Evolutionary conservation across 805 yeast genomes (phyloP).

Genomic region (Tetrapisispora iriomotensis): DNA sequence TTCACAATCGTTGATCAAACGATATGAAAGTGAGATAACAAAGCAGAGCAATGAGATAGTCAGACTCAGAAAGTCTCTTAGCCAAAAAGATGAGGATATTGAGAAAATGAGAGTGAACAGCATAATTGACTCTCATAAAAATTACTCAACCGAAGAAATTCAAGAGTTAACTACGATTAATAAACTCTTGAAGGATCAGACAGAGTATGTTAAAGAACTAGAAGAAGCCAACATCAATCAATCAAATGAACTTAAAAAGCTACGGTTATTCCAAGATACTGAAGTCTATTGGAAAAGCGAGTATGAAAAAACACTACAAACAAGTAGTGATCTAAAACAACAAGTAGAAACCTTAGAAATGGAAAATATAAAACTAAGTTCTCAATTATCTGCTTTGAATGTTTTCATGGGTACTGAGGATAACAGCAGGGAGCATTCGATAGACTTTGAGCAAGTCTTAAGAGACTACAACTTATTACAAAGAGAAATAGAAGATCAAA

Average conservation of each 20-base stretch:
- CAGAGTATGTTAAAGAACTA: constrained; percentile 35
- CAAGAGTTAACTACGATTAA: constrained; percentile 29
- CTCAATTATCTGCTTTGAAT: constrained; percentile 40
- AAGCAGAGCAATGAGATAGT: constrained; percentile 16
- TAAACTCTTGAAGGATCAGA: constrained; percentile 33
- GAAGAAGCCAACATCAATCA: constrained; percentile 47
- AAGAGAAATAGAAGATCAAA: constrained; percentile 17
- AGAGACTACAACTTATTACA: constrained; percentile 33
- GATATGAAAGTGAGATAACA: constrained; percentile 20
- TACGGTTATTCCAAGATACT: constrained; percentile 28
- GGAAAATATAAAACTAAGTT: constrained; percentile 39
- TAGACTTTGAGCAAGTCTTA: constrained; percentile 32
- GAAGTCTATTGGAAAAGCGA: constrained; percentile 19
- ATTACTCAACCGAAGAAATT: constrained; percentile 25
- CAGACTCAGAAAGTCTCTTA: constrained; percentile 13
- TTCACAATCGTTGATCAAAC: constrained; percentile 12
- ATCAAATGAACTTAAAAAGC: constrained; percentile 40
- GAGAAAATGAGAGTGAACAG: constrained; percentile 25
- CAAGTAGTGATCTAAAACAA: constrained; percentile 36
- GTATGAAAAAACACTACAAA: constrained; percentile 27
- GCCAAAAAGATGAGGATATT: constrained; percentile 21
- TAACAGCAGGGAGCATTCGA: constrained; percentile 30
- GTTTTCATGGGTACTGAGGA: constrained; percentile 20
- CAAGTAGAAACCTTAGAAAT: constrained; percentile 40
- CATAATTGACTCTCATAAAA: constrained; percentile 29